Base-by-base conservation (phyloP, 495 filamentous ascomycete species). In the Diplogelasinospora grovesii region DNA sequence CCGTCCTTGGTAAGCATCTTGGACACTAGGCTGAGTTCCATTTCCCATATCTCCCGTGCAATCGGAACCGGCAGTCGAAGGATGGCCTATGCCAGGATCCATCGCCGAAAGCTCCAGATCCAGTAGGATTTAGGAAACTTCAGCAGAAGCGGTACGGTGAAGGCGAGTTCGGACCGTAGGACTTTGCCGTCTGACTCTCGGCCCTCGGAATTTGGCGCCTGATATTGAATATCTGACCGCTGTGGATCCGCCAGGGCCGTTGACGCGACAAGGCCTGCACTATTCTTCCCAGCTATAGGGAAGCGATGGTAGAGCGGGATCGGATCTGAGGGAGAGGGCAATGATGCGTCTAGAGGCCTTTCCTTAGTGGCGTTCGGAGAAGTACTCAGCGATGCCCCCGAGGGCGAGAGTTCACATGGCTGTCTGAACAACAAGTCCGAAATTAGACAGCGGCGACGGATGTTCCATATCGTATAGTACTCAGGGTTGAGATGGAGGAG, bases 381-480 rank as follows among this genome's bases (percentile, higher is more conserved):
- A 66, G 57, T 66, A 73, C 30, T 80, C 71, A 58, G 76, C 68
- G 45, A 83, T 62, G 23, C 71, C 66, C 22, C 76, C 64, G 56
- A 73, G 66, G 54, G 69, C 65, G 55, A 69, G 19, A 62, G 71
- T 46, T 60, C 67, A 76, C 35, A 54, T 63, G 63, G 70, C 5
- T 53, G 60, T 67, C 48, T 62, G 57, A 65, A 71, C 41, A 66
- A 74, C 59, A 65, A 74, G 45, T 68, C 66, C 69, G 68, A 69
- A 51, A 63, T 72, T 71, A 78, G 67, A 55, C 64, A 75, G 44
- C 76, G 75, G 39, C 92, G 83, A 46, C 92, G 85, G 65, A 85
- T 79, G 70, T 99, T 99, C 92, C 92, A 99, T 68, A 89, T 78
- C 15, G 92, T 95, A 69, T 96, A 97, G 70, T 94, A 96, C 64